These are phyloP conservation scores for Mucor lusitanicus DNA, from an alignment of 371 early-diverging fungal species.

Conservation along the genomic window DNA sequence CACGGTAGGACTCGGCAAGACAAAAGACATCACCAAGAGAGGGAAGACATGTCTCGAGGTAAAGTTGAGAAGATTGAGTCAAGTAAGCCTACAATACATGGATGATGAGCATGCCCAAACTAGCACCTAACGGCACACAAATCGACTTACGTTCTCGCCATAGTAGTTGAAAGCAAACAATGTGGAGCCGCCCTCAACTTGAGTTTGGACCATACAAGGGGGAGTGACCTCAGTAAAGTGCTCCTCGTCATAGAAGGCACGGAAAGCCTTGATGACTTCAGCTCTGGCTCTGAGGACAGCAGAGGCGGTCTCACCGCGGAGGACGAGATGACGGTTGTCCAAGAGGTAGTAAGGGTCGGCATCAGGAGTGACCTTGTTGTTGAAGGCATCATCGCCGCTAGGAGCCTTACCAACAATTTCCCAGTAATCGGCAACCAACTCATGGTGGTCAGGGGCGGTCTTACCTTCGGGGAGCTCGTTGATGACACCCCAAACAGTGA, in stretches of 20 bases:
- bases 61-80: conserved; percentile 99
- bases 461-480: conserved; percentile 93
- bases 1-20: conserved; percentile 98
- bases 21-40: conserved; percentile 97
- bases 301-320: conserved; percentile 94
- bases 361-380: conserved; percentile 87
- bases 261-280: conserved; percentile 89
- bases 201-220: conserved; percentile 99
- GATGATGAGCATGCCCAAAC: too few relatives aligned
- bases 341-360: conserved; percentile 88
- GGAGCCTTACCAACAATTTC: conserved; percentile 93
- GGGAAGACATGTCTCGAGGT: conserved; percentile 98
- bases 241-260: conserved; percentile 89
- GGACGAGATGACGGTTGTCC: conserved; percentile 96
- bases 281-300: conserved; percentile 92
- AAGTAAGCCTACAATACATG: conserved; percentile 79
- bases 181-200: conserved; percentile 99
- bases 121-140: not conserved
- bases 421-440: conserved; percentile 96
- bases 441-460: conserved; percentile 95
- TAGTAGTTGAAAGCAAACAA: conserved; percentile 98
- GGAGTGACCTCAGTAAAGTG: conserved; percentile 96
- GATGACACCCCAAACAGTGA: conserved; percentile 86
- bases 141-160: conserved; percentile 71
- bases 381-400: conserved; percentile 92